Percentiles rank a stretch among this genome's conserved stretches.
Conservation (phyloP, 495 filamentous ascomycete species). For the Filosporella fistucella region DNA sequence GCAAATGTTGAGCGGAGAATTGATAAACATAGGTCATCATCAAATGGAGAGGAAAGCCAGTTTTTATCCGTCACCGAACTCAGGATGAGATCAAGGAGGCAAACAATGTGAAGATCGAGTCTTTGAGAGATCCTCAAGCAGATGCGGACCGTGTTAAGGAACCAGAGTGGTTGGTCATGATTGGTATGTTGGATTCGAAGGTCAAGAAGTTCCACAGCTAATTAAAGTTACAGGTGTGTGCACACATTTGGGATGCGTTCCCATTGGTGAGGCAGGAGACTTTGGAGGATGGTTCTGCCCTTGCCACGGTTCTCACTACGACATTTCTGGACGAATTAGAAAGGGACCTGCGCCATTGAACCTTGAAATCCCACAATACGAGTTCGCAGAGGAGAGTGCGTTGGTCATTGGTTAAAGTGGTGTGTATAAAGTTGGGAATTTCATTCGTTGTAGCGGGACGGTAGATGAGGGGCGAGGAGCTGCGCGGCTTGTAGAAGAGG, state of each 20-base stretch:
- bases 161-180: conserved; percentile 98
- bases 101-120: conserved; percentile 67
- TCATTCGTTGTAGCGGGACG: conserved; percentile 7
- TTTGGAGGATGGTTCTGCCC: conserved; percentile 99
- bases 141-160: conserved; percentile 94
- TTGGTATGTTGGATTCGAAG: conserved; percentile 81
- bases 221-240: conserved; percentile 69
- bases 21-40: conserved; percentile 72
- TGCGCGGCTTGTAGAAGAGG: conserved; percentile 17
- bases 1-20: neutral
- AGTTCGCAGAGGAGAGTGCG: conserved; percentile 74
- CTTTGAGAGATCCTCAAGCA: conserved; percentile 83
- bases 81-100: conserved; percentile 80
- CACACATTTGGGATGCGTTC: conserved; percentile 98
- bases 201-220: conserved; percentile 4
- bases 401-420: conserved; percentile 69
- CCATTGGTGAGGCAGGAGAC: conserved; percentile 97
- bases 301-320: conserved; percentile 99
- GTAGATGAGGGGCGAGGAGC: conserved; percentile 6
- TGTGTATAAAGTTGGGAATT: conserved; percentile 16
- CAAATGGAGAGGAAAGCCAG: conserved; percentile 99
- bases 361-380: conserved; percentile 89
- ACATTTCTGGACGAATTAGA: conserved; percentile 94
- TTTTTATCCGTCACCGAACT: conserved; percentile 99
- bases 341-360: conserved; percentile 96